Evolutionary conservation across 139 green algal species (phyloP), one percentile per base, ranked within the genome.

Genomic region (Asterochloris erici): DNA sequence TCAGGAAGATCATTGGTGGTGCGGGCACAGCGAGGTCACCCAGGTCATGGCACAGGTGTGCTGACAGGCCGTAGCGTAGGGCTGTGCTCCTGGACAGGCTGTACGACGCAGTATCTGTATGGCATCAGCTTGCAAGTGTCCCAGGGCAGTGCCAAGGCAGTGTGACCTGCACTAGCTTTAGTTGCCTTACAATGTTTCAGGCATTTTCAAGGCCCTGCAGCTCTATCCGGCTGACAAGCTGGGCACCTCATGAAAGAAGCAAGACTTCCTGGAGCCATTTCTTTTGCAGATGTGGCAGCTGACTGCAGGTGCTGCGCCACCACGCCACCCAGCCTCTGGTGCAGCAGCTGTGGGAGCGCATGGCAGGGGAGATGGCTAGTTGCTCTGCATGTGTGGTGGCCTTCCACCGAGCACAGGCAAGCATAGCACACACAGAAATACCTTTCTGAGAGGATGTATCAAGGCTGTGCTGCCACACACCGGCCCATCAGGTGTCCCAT

Each of bases 1-100:
- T 10, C 73, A 75, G 19, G 70, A 26, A 23, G 79, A 82, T n/a
- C 73, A 86, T 60, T 88, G 85, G 85, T 88, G 82, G 82, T 88
- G 85, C 70, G 66, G 54, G 68, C 82, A 88, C 23, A 29, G 63
- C 4, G 74, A 81, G 13, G 64, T 88, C 11, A 81, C 82, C 0
- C 47, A 73, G 63, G 77, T 77, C 60, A 24, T 88, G 60, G 81
- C 81, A 21, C 71, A 88, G 74, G 70, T 88, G 26, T 81, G 86
- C 19, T 28, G 68, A 12, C 86, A 84, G 38, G 38, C 38, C 38
- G 6, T 6, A 54, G 38, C 38, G 4, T 54, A 54, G 2, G 38
- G 38, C 38, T 54, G 38, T 54, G 38, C 38, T 54, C 38, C 38
- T 54, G 38, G 38, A 54, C 38, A 54, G 38, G 38, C 38, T 54